Evolutionary conservation across 2,329 filamentous ascomycete species (phyloP).

Genomic region (Fusarium sp.): DNA sequence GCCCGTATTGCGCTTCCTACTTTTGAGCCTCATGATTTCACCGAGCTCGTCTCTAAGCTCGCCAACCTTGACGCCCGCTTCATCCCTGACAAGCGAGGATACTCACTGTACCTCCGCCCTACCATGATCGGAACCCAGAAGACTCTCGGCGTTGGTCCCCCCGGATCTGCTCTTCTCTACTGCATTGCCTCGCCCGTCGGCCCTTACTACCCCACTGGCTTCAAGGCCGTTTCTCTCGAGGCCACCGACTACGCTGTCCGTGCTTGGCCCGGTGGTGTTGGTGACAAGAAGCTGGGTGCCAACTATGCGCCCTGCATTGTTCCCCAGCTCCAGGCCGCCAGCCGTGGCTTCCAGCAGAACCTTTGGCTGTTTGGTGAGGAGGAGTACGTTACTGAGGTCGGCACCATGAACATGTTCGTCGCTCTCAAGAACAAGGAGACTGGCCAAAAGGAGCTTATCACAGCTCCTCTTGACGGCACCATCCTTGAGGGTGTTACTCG

Average conservation of each 20-base stretch:
- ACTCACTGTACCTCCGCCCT: conserved; percentile 94
- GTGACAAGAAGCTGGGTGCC: conserved; percentile 97
- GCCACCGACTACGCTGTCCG: conserved; percentile 97
- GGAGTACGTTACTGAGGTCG: conserved; percentile 96
- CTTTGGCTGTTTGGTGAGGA: conserved; percentile 97
- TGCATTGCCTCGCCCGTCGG: conserved; percentile 97
- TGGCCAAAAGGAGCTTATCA: conserved; percentile 91
- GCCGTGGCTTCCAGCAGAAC: conserved; percentile 96
- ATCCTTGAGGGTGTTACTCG: conserved; percentile 95
- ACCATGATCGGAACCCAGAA: conserved; percentile 98
- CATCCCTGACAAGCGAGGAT: conserved; percentile 87
- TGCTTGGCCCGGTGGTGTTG: conserved; percentile 97
- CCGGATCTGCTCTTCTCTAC: conserved; percentile 90
- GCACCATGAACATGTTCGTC: conserved; percentile 98
- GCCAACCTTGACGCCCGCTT: conserved; percentile 87
- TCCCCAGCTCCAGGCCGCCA: conserved; percentile 92
- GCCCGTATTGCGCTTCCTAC: conserved; percentile 93
- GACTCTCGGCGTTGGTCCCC: conserved; percentile 92
- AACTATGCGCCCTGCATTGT: conserved; percentile 99
- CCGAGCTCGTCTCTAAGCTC: conserved; percentile 84
- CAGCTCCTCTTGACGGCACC: conserved; percentile 95
- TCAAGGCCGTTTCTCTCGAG: conserved; percentile 96
- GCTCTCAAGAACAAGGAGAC: conserved; percentile 87
- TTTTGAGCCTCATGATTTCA: conserved; percentile 79
- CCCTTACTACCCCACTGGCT: conserved; percentile 97